These are phyloP conservation scores for Verbascum thapsus DNA, from an alignment of 257 asterid genomes.

Conservation along the genomic window DNA sequence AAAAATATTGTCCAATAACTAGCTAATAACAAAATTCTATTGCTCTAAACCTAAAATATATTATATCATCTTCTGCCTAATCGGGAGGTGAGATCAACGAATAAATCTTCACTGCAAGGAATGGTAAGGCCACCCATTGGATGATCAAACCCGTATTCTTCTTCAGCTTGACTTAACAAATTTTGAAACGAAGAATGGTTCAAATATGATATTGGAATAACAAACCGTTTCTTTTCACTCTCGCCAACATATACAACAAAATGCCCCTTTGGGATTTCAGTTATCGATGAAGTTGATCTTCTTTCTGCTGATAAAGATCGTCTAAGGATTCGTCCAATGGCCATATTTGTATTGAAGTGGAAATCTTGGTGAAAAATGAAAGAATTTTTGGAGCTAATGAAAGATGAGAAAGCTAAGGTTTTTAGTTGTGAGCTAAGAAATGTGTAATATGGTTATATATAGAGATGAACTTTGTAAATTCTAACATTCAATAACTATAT, in stretches of 20 bases:
- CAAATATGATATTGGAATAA: constrained; percentile 49
- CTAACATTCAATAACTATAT: no score
- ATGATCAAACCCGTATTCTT: constrained; percentile 53
- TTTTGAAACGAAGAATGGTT: constrained; percentile 49
- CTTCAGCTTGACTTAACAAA: constrained; percentile 40
- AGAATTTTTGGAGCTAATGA: background rate
- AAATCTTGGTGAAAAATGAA: background rate
- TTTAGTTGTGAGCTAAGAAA: background rate
- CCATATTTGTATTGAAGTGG: constrained; percentile 31
- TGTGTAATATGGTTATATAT: constrained; percentile 11
- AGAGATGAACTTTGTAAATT: background rate
- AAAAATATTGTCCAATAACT: no score
- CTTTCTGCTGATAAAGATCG: constrained; percentile 34
- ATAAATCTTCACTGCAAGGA: constrained; percentile 44
- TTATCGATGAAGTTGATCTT: constrained; percentile 14
- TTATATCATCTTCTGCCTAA: no score
- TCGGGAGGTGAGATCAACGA: constrained; percentile 37
- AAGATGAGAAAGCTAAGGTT: background rate
- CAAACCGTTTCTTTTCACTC: constrained; percentile 41
- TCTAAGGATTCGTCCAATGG: constrained; percentile 46
- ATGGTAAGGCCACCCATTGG: constrained; percentile 63
- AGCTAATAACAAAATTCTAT: constrained; percentile 22
- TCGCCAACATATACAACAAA: constrained; percentile 60
- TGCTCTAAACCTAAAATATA: background rate
- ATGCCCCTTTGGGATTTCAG: constrained; percentile 59